These are phyloP conservation scores for Aspergillus homomorphus DNA, from an alignment of 495 filamentous ascomycete genomes.

Conservation along the genomic window DNA sequence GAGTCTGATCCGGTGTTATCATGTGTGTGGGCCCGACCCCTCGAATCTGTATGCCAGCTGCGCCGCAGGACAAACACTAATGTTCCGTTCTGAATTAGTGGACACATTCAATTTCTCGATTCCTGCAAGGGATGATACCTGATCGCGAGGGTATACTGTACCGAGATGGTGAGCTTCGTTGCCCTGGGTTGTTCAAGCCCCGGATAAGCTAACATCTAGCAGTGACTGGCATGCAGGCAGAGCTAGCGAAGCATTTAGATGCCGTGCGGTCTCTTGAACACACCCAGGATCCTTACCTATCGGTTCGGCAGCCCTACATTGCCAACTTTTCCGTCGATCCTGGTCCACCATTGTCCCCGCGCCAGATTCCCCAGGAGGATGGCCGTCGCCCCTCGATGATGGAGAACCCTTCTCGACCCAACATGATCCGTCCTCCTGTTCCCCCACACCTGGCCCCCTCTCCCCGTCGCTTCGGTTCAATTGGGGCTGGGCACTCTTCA, in stretches of 20 bases:
- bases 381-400: slow-evolving; percentile 61
- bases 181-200: slow-evolving; percentile 1
- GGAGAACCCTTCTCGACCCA: slow-evolving; percentile 24
- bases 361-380: slow-evolving; percentile 85
- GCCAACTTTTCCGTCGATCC: slow-evolving; percentile 63
- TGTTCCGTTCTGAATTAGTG: slow-evolving; percentile 37
- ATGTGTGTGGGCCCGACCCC: slow-evolving; percentile 46
- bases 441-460: slow-evolving; percentile 74
- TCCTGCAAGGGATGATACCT: slow-evolving; percentile 66
- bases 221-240: slow-evolving; percentile 79
- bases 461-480: slow-evolving; percentile 81
- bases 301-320: slow-evolving; percentile 74
- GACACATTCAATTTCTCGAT: slow-evolving; percentile 74
- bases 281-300: slow-evolving; percentile 69
- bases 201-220: slow-evolving; percentile 16
- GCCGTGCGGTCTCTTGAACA: slow-evolving; percentile 68
- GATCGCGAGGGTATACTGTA: slow-evolving; percentile 59
- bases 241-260: slow-evolving; percentile 82
- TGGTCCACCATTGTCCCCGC: slow-evolving; percentile 84
- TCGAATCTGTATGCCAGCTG: neutral
- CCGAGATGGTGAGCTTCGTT: slow-evolving; percentile 48
- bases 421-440: slow-evolving; percentile 63
- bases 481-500: slow-evolving; percentile 70
- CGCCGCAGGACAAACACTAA: neutral
- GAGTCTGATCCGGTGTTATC: slow-evolving; percentile 71